Evolutionary conservation across 2,329 filamentous ascomycete species (phyloP), one percentile per base, ranked within the genome.

Genomic region (Hortaea sp.): DNA sequence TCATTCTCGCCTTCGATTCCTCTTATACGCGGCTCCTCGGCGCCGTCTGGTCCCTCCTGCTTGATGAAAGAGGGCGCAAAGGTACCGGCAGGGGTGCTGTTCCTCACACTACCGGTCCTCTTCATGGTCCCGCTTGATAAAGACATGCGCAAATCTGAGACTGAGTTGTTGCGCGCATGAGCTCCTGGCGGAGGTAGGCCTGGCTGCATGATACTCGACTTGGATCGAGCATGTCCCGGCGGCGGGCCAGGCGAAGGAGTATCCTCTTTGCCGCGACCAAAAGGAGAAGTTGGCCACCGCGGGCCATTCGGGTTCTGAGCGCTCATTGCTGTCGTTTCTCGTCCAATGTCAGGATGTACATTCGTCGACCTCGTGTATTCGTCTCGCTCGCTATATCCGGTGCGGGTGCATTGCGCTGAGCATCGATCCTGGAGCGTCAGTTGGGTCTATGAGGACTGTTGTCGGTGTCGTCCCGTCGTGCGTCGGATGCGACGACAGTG

Each of bases 41-140:
- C 70, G 43, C 73, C 72, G 55, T 80, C 76, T 66, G 85, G 71
- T 53, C 89, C 86, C 53, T 94, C 88, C 0, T 82, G 79, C 65
- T 90, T 92, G 69, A 98, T 97, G 66, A 98, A 98, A 7, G 88
- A 86, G 2, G 90, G 92, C 32, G 92, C 90, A 70, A 98, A 98
- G 1, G 92, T 98, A 53, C 79, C 84, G 0, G 84, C 86, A 5
- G 79, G 75, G 2, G 76, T 77, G 57, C 73, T 77, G 49, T 76
- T 81, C 53, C 77, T 70, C 32, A 78, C 76, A 5, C 88, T 92
- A 54, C 82, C 78, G 70, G 42, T 66, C 39, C 64, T 61, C 30
- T 57, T 62, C 44, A 29, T 29, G 11, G 7, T 9, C 20, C 20
- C 20, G 20, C 38, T 13, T n/a, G 27, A 43, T 5, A 51, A 53